Percentiles rank a stretch among this genome's conserved stretches.
phyloP scores from a whole-genome alignment of 1,284 basidiomycete species.

The Malassezia obtusa region DNA sequence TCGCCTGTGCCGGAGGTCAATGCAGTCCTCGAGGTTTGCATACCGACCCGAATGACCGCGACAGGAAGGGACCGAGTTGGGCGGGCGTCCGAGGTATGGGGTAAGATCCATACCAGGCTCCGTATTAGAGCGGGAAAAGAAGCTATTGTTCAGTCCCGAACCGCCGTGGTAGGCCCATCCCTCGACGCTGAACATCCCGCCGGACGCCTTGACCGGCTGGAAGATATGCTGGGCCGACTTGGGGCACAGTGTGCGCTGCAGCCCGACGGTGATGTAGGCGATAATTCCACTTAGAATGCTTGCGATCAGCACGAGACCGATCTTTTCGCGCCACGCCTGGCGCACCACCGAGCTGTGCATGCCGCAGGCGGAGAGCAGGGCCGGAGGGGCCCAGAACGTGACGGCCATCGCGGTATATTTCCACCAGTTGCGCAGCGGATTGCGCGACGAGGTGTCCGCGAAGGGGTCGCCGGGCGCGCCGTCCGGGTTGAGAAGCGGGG shows the following conservation, averaged over 20 bases:
- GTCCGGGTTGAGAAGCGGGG: constrained; percentile 59
- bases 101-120: constrained; percentile 73
- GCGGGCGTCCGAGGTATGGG: constrained; percentile 56
- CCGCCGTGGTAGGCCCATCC: constrained; percentile 65
- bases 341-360: constrained; percentile 30
- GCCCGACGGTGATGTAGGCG: constrained; percentile 87
- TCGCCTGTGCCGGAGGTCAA: background rate
- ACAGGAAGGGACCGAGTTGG: constrained; percentile 53
- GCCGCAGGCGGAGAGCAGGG: constrained; percentile 48
- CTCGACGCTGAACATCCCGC: constrained; percentile 58
- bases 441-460: background rate
- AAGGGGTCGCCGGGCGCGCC: constrained; percentile 16
- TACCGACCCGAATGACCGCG: constrained; percentile 52
- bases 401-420: constrained; percentile 10
- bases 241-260: constrained; percentile 85
- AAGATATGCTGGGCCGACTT: constrained; percentile 17
- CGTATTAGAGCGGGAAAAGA: background rate
- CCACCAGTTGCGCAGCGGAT: constrained; percentile 10
- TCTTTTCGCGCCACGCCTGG: constrained; percentile 47
- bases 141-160: constrained; percentile 46
- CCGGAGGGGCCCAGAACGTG: constrained; percentile 44
- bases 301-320: constrained; percentile 36
- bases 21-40: constrained; percentile 51
- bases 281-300: constrained; percentile 62
- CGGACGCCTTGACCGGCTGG: constrained; percentile 2